Conservation (phyloP, 169 alveolate genomes). For the Eimeria brunetti region DNA sequence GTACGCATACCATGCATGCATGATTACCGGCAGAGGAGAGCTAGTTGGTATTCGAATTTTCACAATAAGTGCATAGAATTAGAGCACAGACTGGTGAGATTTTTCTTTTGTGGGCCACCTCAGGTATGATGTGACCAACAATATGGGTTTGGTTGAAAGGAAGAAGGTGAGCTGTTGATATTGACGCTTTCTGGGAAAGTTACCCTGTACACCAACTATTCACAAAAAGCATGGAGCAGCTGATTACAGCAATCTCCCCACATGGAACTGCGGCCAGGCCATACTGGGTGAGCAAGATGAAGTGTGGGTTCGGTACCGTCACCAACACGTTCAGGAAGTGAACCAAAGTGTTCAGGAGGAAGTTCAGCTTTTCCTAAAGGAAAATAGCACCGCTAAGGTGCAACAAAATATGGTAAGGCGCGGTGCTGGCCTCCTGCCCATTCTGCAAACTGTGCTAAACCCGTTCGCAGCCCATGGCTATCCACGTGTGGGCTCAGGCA, state of each 20-base stretch:
- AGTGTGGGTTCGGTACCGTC: conserved; percentile 80
- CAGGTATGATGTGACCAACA: conserved; percentile 67
- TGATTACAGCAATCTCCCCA: neutral
- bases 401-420: conserved; percentile 64
- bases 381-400: conserved; percentile 71
- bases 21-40: neutral
- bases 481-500: conserved; percentile 20
- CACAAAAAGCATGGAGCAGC: neutral
- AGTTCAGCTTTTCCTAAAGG: conserved; percentile 63
- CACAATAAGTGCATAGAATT: neutral
- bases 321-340: conserved; percentile 78
- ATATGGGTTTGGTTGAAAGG: conserved; percentile 54
- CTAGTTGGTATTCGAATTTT: neutral
- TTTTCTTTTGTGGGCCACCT: neutral
- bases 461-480: neutral
- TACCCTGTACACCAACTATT: neutral
- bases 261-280: conserved; percentile 45
- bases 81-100: neutral
- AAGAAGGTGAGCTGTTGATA: conserved; percentile 37
- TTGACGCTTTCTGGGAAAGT: neutral
- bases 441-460: neutral
- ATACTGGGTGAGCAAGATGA: conserved; percentile 80
- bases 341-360: conserved; percentile 77
- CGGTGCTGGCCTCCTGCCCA: neutral
- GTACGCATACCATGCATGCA: conserved; percentile 16